phyloP scores from a whole-genome alignment of 163 green algal species.

The Scenedesmus sp. region DNA sequence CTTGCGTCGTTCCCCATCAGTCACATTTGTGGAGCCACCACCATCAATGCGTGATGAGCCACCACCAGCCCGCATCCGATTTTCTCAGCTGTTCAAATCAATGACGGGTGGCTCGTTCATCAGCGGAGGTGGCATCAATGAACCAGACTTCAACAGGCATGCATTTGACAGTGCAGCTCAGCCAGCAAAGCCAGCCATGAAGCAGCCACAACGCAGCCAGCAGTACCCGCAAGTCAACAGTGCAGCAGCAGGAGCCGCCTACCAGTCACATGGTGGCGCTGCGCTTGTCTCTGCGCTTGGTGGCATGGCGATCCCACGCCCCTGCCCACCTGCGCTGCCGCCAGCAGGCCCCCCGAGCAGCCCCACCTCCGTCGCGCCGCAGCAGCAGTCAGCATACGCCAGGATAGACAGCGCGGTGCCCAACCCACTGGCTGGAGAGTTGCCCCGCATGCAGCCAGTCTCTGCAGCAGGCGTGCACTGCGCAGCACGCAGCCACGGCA shows the following conservation, averaged over 20 bases:
- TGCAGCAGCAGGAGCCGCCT: neutral
- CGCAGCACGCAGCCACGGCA: neutral
- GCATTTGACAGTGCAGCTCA: conserved; percentile 8
- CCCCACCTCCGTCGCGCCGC: neutral
- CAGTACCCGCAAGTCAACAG: neutral
- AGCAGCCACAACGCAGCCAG: neutral
- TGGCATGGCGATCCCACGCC: conserved; percentile 18
- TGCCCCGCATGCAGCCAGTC: conserved; percentile 14
- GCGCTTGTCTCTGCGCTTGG: conserved; percentile 14
- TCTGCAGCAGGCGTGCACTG: neutral
- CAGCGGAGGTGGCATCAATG: neutral
- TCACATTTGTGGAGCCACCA: conserved; percentile 6
- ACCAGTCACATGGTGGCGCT: conserved; percentile 10
- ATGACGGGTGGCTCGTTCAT: neutral
- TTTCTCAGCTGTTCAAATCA: conserved; percentile 32
- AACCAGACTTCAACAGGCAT: neutral
- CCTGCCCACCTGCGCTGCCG: conserved; percentile 23
- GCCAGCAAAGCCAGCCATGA: conserved; percentile 45
- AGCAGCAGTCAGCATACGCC: neutral
- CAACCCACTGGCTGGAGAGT: conserved; percentile 37
- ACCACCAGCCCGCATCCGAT: conserved; percentile 5
- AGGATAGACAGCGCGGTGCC: neutral
- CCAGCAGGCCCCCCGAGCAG: neutral
- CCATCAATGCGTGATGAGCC: neutral
- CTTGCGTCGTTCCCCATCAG: neutral